phyloP scores from a whole-genome alignment of 2,329 filamentous ascomycete species.

The Trichophyton rubrum region DNA sequence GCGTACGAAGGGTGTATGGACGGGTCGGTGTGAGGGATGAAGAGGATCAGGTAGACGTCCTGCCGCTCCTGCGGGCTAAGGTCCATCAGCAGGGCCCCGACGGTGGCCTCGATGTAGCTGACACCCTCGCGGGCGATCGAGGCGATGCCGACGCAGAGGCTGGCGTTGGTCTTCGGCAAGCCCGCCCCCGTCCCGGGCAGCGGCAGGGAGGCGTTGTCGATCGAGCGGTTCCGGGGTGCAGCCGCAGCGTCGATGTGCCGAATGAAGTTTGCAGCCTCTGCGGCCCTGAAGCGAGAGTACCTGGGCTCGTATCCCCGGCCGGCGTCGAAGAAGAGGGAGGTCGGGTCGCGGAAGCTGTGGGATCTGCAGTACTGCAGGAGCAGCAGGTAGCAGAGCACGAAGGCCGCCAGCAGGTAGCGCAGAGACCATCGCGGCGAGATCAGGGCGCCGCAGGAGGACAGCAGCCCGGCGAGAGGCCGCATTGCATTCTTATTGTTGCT shows the following conservation, averaged over 20 bases:
- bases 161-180: neutral
- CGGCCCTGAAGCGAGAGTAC: slow-evolving; percentile 18
- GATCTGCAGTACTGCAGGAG: slow-evolving; percentile 16
- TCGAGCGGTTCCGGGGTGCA: neutral
- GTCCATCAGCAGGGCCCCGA: slow-evolving; percentile 35
- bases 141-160: slow-evolving; percentile 35
- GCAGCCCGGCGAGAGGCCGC: too few species aligned
- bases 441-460: too few species aligned
- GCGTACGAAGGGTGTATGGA: slow-evolving; percentile 29
- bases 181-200: neutral
- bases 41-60: slow-evolving; percentile 32
- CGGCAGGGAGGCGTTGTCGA: slow-evolving; percentile 17
- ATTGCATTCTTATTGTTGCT: too few species aligned
- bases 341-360: slow-evolving; percentile 20
- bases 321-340: slow-evolving; percentile 22
- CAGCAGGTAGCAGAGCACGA: slow-evolving; percentile 18
- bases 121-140: slow-evolving; percentile 30
- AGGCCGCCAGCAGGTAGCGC: neutral
- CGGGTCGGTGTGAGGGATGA: slow-evolving; percentile 35
- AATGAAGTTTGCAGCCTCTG: slow-evolving; percentile 18
- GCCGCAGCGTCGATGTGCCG: slow-evolving; percentile 10
- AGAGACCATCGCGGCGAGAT: too few species aligned
- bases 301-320: slow-evolving; percentile 18
- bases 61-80: slow-evolving; percentile 30
- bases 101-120: slow-evolving; percentile 30